Percentiles rank a stretch among this genome's conserved stretches.
Conservation (phyloP, 768 basidiomycete genomes). For the Suillus plorans region DNA sequence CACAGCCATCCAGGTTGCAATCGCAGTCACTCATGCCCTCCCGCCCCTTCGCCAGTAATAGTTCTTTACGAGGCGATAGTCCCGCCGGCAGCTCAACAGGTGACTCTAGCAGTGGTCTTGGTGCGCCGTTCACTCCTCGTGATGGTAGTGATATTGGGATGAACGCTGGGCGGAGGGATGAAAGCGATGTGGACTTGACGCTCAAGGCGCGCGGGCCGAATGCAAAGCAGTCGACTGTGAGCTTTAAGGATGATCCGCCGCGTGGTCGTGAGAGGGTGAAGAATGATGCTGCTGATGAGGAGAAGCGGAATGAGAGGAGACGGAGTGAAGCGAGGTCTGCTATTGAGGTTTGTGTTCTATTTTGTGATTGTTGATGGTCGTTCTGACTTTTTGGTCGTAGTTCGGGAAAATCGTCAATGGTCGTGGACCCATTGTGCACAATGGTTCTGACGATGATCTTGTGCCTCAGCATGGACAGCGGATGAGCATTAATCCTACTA, state of each 20-base stretch:
- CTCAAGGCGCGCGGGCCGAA: conserved; percentile 33
- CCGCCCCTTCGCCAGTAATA: conserved; percentile 55
- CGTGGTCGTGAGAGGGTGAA: conserved; percentile 32
- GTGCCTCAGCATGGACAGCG: conserved; percentile 19
- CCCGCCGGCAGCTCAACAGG: conserved; percentile 80
- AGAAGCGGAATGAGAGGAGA: conserved; percentile 68
- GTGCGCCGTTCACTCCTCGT: conserved; percentile 68
- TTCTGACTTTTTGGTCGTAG: conserved; percentile 37
- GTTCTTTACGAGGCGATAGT: conserved; percentile 50
- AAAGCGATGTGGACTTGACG: conserved; percentile 26
- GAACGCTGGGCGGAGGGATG: conserved; percentile 19
- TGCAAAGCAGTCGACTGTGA: conserved; percentile 62
- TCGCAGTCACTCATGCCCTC: conserved; percentile 29
- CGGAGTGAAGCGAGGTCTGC: conserved; percentile 84
- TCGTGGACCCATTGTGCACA: conserved; percentile 57
- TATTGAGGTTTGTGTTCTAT: conserved; percentile 64
- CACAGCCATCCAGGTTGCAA: conserved; percentile 21
- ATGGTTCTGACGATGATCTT: conserved; percentile 46
- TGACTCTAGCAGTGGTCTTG: conserved; percentile 74
- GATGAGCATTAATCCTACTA: conserved; percentile 37
- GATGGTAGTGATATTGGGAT: conserved; percentile 67
- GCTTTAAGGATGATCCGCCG: conserved; percentile 55
- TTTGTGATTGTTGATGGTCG: conserved; percentile 1
- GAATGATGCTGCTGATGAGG: conserved; percentile 40
- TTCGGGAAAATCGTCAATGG: conserved; percentile 89